A percentile compares a stretch with the other conserved stretches of the same genome.
Conservation (phyloP, 805 yeast species). For the Yarrowia sp. region DNA sequence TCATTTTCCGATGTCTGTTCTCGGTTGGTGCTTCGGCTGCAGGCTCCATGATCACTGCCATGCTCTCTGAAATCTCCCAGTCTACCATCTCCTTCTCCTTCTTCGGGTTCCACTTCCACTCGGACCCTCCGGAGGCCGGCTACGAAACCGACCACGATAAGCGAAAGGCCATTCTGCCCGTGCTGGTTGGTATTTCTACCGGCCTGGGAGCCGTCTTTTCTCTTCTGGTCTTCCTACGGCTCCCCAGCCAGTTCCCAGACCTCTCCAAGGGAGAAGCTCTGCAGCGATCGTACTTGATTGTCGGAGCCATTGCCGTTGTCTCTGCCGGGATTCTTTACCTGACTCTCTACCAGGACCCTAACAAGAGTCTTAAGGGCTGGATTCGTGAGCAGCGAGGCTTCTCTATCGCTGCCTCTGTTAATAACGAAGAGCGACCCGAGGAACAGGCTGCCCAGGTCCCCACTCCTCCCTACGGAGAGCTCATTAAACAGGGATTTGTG, state of each 20-base stretch:
- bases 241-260: conserved; percentile 51
- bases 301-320: conserved; percentile 45
- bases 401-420: conserved; percentile 36
- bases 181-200: conserved; percentile 57
- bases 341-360: conserved; percentile 42
- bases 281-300: conserved; percentile 47
- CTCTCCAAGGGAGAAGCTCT: conserved; percentile 44
- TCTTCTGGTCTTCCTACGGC: conserved; percentile 51
- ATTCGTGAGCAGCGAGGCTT: conserved; percentile 33
- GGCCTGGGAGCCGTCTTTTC: conserved; percentile 69
- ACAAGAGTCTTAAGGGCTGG: conserved; percentile 37
- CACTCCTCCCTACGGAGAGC: conserved; percentile 39
- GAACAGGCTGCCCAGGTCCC: conserved; percentile 27
- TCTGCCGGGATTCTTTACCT: conserved; percentile 37
- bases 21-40: conserved; percentile 57
- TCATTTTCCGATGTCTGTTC: conserved; percentile 52
- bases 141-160: conserved; percentile 30
- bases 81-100: conserved; percentile 17
- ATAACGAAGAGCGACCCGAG: conserved; percentile 30
- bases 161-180: conserved; percentile 54
- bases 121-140: conserved; percentile 27
- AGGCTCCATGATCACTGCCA: conserved; percentile 58
- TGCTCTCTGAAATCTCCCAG: conserved; percentile 51
- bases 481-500: conserved; percentile 48
- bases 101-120: conserved; percentile 37